Evolutionary conservation across 352 stramenopile genomes (phyloP).

Genomic region (Phytophthora cryptogea): DNA sequence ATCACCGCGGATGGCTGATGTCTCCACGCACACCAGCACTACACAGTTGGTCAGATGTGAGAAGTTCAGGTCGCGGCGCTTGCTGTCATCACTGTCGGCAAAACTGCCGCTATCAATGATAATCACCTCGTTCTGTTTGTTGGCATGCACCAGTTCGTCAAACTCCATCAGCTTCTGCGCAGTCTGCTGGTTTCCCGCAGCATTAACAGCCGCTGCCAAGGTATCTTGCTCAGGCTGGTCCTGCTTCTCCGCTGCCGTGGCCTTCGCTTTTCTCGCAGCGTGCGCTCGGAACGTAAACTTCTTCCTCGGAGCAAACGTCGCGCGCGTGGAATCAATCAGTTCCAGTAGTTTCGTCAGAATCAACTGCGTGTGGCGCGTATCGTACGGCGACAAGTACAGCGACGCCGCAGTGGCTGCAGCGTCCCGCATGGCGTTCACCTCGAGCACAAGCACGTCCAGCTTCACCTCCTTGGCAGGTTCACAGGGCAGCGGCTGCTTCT

Average conservation of each 20-base stretch:
- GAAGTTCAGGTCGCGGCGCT: conserved; percentile 76
- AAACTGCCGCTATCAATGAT: conserved; percentile 70
- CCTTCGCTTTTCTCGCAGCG: conserved; percentile 29
- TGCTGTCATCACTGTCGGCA: conserved; percentile 21
- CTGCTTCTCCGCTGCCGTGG: conserved; percentile 16
- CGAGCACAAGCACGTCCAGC: conserved; percentile 55
- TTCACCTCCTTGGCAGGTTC: conserved; percentile 46
- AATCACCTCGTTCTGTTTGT: conserved; percentile 66
- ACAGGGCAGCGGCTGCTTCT: conserved; percentile 51
- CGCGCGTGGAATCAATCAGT: conserved; percentile 67
- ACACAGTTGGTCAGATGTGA: conserved; percentile 71
- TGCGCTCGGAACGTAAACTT: conserved; percentile 83
- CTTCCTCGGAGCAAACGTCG: conserved; percentile 77
- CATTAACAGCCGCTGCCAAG: neutral
- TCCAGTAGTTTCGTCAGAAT: conserved; percentile 66
- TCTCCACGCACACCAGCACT: conserved; percentile 69
- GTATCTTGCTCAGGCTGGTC: conserved; percentile 25
- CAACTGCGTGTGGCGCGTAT: conserved; percentile 79
- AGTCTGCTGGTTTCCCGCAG: conserved; percentile 14
- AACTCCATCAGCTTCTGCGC: conserved; percentile 25
- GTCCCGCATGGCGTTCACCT: conserved; percentile 62
- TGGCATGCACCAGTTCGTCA: conserved; percentile 66
- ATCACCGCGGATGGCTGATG: conserved; percentile 75
- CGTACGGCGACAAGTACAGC: conserved; percentile 86
- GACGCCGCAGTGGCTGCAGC: conserved; percentile 64